A percentile compares a stretch with the other conserved stretches of the same genome.
These are phyloP conservation scores for Alternaria brassicicola DNA, from an alignment of 2,329 filamentous ascomycete species.

Conservation along the genomic window DNA sequence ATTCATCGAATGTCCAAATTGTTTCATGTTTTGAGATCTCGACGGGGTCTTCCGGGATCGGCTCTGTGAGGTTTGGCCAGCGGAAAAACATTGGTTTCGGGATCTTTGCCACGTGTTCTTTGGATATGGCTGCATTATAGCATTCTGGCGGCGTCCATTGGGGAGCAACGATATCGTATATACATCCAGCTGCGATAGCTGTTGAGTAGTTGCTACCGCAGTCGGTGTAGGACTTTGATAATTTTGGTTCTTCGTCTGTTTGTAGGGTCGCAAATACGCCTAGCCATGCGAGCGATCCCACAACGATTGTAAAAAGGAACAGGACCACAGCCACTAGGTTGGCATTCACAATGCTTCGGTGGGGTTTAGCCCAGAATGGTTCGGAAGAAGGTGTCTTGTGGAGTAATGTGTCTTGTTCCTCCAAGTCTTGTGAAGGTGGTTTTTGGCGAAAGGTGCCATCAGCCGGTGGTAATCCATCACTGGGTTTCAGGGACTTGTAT, in stretches of 20 bases:
- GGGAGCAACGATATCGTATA: background rate
- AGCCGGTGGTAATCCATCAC: too few species aligned
- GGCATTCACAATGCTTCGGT: background rate
- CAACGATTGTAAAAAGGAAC: background rate
- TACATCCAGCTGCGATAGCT: background rate
- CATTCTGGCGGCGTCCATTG: background rate
- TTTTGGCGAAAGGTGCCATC: background rate
- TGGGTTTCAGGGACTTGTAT: background rate
- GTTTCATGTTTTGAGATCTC: background rate
- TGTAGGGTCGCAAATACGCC: background rate
- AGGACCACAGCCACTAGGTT: background rate
- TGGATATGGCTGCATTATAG: background rate
- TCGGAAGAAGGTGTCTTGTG: background rate
- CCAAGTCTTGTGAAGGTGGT: background rate
- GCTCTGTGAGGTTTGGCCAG: background rate
- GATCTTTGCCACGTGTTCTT: background rate
- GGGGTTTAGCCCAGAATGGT: background rate
- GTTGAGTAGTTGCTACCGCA: background rate
- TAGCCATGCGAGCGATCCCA: background rate
- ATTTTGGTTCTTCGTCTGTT: background rate
- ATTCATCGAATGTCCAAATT: background rate
- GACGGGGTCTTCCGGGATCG: background rate
- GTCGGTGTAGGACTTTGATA: background rate
- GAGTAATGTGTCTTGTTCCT: background rate
- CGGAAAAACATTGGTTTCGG: background rate